These are phyloP conservation scores for Dichotomopilus funicola DNA, from an alignment of 2,329 filamentous ascomycete species.

Conservation along the genomic window DNA sequence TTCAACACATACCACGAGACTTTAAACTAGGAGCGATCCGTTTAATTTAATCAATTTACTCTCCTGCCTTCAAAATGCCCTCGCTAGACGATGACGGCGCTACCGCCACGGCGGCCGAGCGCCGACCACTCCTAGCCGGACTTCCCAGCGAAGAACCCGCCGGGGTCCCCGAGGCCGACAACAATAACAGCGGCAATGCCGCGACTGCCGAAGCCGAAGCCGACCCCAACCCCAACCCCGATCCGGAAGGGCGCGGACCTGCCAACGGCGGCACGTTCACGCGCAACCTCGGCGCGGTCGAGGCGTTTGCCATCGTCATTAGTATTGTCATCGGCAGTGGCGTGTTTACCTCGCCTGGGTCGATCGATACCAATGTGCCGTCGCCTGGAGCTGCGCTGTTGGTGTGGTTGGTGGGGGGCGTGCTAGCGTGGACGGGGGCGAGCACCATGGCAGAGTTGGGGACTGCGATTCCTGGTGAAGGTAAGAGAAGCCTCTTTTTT, in stretches of 20 bases:
- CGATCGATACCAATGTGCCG: constrained; percentile 57
- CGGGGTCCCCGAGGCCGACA: neutral
- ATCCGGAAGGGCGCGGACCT: neutral
- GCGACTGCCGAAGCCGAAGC: neutral
- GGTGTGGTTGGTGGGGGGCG: constrained; percentile 55
- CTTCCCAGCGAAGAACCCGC: neutral
- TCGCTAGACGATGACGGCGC: neutral
- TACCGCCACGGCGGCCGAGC: neutral
- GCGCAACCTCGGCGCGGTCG: constrained; percentile 40
- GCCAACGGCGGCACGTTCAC: constrained; percentile 28
- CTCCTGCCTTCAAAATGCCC: neutral
- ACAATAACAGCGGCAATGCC: neutral
- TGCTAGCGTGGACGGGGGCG: constrained; percentile 59
- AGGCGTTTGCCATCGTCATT: constrained; percentile 54
- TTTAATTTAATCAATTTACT: neutral
- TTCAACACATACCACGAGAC: neutral
- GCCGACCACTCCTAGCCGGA: constrained; percentile 5
- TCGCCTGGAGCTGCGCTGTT: constrained; percentile 52
- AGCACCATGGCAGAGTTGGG: constrained; percentile 57
- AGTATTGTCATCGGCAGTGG: constrained; percentile 59
- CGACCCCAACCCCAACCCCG: neutral
- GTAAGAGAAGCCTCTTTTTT: constrained; percentile 22
- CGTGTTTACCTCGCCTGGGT: constrained; percentile 57
- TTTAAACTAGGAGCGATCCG: no score
- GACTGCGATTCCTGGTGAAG: constrained; percentile 56